These are phyloP conservation scores for Apiotrichum gamsii DNA, from an alignment of 1,284 basidiomycete species.

Conservation along the genomic window DNA sequence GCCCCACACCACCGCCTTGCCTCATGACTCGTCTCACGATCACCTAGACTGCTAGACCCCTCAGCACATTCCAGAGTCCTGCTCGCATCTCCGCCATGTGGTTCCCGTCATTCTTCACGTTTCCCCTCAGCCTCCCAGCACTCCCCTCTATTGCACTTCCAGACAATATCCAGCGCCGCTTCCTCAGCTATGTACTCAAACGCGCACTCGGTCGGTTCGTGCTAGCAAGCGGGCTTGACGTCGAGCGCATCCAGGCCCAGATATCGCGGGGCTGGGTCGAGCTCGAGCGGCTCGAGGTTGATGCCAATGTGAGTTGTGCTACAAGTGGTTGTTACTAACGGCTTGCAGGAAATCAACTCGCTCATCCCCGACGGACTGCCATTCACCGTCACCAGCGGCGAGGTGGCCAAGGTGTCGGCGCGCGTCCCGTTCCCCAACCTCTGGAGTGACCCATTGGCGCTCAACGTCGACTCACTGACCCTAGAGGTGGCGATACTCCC, in stretches of 20 bases:
- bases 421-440: slow-evolving; percentile 49
- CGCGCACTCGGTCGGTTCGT: slow-evolving; percentile 77
- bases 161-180: slow-evolving; percentile 74
- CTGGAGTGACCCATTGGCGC: slow-evolving; percentile 39
- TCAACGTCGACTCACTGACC: slow-evolving; percentile 60
- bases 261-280: slow-evolving; percentile 82
- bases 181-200: slow-evolving; percentile 82
- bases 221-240: slow-evolving; percentile 78
- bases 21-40: background rate
- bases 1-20: background rate
- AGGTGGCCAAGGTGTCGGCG: slow-evolving; percentile 64
- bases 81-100: slow-evolving; percentile 25
- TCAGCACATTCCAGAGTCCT: background rate
- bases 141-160: slow-evolving; percentile 57
- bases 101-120: slow-evolving; percentile 34
- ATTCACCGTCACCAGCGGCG: slow-evolving; percentile 62
- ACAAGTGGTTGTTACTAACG: slow-evolving; percentile 1
- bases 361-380: slow-evolving; percentile 62
- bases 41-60: background rate
- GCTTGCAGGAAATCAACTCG: slow-evolving; percentile 70
- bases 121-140: slow-evolving; percentile 31
- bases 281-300: slow-evolving; percentile 73
- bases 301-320: slow-evolving; percentile 57
- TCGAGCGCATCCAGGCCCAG: slow-evolving; percentile 82
- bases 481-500: slow-evolving; percentile 58